Evolutionary conservation across 192 early-diverging fungal species (phyloP).

Genomic region (Polychytrium aggregatum): DNA sequence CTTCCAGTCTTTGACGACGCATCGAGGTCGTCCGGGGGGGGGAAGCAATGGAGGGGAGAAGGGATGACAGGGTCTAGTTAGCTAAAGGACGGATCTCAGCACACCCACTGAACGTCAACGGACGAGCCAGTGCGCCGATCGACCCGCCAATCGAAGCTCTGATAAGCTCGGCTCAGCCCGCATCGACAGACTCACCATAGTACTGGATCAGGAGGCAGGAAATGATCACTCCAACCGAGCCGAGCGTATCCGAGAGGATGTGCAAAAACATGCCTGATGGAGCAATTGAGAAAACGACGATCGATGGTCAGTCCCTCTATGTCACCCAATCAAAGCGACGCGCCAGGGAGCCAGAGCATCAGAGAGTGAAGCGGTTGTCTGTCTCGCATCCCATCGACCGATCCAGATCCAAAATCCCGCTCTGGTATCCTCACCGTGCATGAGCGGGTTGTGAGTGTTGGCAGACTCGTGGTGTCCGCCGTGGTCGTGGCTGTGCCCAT

Average conservation of each 20-base stretch:
- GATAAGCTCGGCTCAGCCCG: no score
- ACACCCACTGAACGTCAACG: no score
- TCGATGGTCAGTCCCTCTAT: no score
- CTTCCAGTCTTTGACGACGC: constrained; percentile 56
- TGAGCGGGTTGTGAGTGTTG: constrained; percentile 58
- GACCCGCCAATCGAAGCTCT: no score
- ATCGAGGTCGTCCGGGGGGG: background rate
- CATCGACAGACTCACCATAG: constrained; percentile 39
- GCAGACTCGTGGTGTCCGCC: constrained; percentile 15
- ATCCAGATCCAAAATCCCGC: no score
- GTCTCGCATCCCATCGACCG: no score
- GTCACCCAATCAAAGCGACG: no score
- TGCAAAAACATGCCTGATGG: constrained; percentile 83
- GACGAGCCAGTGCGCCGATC: no score
- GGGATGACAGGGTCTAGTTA: background rate
- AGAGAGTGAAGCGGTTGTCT: background rate
- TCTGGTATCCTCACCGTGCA: constrained; percentile 76
- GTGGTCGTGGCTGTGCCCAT: constrained; percentile 11
- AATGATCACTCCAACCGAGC: constrained; percentile 92
- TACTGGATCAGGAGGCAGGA: constrained; percentile 77
- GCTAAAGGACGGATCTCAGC: no score
- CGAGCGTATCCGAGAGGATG: constrained; percentile 87
- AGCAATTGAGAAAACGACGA: constrained; percentile 1
- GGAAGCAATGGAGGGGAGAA: background rate
- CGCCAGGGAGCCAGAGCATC: no score